Conservation (phyloP, 805 yeast genomes). For the Lachancea thermotolerans region DNA sequence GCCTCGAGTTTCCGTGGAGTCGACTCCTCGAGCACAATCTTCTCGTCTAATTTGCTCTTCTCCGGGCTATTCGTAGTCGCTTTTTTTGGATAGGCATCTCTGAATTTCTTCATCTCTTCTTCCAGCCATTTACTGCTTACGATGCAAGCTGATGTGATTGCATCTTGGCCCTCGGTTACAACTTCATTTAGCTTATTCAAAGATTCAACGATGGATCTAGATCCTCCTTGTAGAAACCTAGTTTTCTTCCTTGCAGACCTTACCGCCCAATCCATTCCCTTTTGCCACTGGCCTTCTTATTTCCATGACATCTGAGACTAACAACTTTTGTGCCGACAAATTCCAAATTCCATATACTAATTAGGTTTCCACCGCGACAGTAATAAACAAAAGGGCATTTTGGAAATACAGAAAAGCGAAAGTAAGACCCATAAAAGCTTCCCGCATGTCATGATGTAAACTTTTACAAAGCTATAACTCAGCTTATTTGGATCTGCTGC, state of each 20-base stretch:
- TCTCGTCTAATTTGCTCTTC: not conserved
- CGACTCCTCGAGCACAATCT: slow-evolving; percentile 2
- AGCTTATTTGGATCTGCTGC: too few relatives aligned
- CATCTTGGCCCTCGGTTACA: slow-evolving; percentile 17
- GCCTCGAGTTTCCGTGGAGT: slow-evolving; percentile 4
- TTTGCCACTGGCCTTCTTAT: not conserved
- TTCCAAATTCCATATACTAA: too few relatives aligned
- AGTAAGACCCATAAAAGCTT: too few relatives aligned
- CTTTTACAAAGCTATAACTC: too few relatives aligned
- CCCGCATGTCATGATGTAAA: too few relatives aligned
- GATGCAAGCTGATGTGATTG: slow-evolving; percentile 13
- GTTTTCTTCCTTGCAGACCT: slow-evolving; percentile 26
- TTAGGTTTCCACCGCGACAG: too few relatives aligned
- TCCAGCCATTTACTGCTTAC: slow-evolving; percentile 22
- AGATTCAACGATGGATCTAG: slow-evolving; percentile 29
- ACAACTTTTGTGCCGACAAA: too few relatives aligned
- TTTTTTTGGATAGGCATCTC: not conserved
- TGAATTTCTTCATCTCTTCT: slow-evolving; percentile 7
- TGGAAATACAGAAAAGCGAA: not conserved
- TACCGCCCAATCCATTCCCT: slow-evolving; percentile 29
- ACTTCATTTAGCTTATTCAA: slow-evolving; percentile 24
- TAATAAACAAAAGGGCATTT: too few relatives aligned
- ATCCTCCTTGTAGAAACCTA: slow-evolving; percentile 24
- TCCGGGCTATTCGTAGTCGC: not conserved
- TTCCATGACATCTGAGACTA: not conserved